Evolutionary conservation across 306 rosid genomes (phyloP).

Genomic region (Vigna unguiculata): DNA sequence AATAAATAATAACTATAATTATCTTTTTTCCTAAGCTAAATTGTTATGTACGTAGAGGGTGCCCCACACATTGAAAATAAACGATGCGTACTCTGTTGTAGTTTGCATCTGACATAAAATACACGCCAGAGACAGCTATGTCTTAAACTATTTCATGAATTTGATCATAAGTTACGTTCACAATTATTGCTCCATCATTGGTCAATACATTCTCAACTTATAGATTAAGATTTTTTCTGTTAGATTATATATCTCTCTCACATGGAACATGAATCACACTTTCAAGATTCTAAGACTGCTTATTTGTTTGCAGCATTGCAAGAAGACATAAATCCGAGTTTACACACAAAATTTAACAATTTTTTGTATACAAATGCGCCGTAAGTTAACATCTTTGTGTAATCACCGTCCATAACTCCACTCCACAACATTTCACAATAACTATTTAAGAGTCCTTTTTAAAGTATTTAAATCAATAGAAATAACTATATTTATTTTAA

Average conservation of each 20-base stretch:
- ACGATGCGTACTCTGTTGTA: not conserved
- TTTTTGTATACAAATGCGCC: not conserved
- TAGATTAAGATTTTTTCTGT: not conserved
- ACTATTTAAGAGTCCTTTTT: too few relatives aligned
- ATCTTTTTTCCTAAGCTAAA: too few relatives aligned
- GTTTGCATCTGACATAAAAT: constrained; percentile 31
- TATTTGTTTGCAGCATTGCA: not conserved
- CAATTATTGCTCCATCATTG: not conserved
- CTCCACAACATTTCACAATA: too few relatives aligned
- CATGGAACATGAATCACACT: not conserved
- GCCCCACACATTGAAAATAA: too few relatives aligned
- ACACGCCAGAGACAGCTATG: constrained; percentile 2
- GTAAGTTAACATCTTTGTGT: too few relatives aligned
- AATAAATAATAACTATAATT: too few relatives aligned
- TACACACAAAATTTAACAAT: too few relatives aligned
- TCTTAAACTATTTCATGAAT: not conserved
- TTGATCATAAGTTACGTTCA: constrained; percentile 17
- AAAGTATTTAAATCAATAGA: too few relatives aligned
- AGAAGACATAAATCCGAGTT: too few relatives aligned
- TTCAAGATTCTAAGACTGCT: not conserved
- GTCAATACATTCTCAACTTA: not conserved
- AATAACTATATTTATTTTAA: not conserved
- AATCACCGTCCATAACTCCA: too few relatives aligned
- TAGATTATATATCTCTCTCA: constrained; percentile 3
- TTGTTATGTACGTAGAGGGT: too few relatives aligned